A percentile compares a stretch with the other conserved stretches of the same genome.
Evolutionary conservation across 1,284 basidiomycete genomes (phyloP).

Genomic region (Ustilago sp.): DNA sequence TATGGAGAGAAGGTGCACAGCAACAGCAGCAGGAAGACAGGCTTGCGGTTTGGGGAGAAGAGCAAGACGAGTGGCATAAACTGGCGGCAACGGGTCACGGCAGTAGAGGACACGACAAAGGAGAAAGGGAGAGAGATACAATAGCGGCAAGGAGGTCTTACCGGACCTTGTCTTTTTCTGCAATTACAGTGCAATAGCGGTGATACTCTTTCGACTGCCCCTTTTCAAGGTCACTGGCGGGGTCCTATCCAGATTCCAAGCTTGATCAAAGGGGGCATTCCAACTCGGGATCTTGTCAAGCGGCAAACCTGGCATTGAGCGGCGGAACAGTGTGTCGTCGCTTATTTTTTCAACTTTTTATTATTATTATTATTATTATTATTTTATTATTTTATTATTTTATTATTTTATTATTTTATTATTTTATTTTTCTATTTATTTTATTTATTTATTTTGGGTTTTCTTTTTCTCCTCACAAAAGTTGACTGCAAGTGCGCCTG

Average conservation of each 20-base stretch:
- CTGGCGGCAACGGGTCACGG: neutral
- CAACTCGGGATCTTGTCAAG: no score
- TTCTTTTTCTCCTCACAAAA: neutral
- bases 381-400: no score
- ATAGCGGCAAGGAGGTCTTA: conserved; percentile 6
- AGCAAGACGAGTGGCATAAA: neutral
- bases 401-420: no score
- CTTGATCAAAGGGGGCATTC: neutral
- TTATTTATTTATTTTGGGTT: neutral
- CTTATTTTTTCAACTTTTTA: no score
- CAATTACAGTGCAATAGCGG: neutral
- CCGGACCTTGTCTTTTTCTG: neutral
- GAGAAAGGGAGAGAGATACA: neutral
- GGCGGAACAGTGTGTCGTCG: neutral
- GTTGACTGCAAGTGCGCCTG: neutral
- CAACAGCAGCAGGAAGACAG: neutral
- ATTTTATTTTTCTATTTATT: no score
- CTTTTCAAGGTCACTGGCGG: neutral
- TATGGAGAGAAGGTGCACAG: neutral
- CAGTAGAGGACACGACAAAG: neutral
- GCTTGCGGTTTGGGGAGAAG: conserved; percentile 4
- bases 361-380: no score
- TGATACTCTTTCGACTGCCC: neutral
- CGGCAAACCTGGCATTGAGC: neutral
- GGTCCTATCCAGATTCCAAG: conserved; percentile 2